A percentile compares a stretch with the other conserved stretches of the same genome.
Conservation (phyloP, 495 filamentous ascomycete species). For the Tuber brumale region DNA sequence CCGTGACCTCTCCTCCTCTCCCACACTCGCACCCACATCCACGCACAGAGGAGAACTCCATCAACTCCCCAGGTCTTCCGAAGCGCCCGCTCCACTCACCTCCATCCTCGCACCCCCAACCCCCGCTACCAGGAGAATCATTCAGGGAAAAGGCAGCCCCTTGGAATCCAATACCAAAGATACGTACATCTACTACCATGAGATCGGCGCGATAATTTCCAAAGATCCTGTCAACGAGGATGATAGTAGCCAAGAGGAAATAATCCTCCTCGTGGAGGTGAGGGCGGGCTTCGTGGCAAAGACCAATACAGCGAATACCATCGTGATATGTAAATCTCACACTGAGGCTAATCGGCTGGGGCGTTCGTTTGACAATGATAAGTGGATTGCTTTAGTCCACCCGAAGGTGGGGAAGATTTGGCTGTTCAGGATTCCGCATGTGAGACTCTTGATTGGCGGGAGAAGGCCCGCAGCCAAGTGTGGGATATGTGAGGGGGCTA, state of each 20-base stretch:
- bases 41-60: neutral
- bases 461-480: neutral
- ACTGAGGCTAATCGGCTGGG: neutral
- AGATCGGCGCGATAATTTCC: neutral
- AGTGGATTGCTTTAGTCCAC: neutral
- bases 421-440: constrained; percentile 4
- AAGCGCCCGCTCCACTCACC: neutral
- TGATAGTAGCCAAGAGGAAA: neutral
- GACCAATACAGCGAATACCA: constrained; percentile 1
- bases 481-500: neutral
- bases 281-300: neutral
- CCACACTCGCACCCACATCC: neutral
- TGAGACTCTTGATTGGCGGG: neutral
- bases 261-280: neutral
- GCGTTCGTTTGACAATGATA: neutral
- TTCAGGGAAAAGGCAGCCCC: neutral
- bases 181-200: neutral
- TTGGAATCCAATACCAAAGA: neutral
- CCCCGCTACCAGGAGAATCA: neutral
- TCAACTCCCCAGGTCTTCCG: neutral
- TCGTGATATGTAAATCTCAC: neutral
- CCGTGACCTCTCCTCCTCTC: neutral
- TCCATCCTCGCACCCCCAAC: neutral
- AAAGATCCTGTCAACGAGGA: neutral
- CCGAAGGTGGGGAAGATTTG: neutral